Percentiles rank a stretch among this genome's conserved stretches.
Conservation (phyloP, 352 stramenopile species). For the Albugo candida region DNA sequence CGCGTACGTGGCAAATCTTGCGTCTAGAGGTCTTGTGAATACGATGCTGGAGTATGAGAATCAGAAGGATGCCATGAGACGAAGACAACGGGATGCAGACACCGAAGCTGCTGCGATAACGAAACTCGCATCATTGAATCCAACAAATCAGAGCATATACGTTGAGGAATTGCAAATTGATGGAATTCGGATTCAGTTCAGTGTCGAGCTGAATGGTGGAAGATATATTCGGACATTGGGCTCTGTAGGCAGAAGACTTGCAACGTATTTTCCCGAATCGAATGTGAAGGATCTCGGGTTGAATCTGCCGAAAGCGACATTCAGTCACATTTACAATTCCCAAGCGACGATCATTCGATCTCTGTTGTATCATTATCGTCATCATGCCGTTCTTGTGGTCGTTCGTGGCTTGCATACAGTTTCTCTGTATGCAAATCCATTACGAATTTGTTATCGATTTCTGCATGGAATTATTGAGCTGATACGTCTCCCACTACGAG, state of each 20-base stretch:
- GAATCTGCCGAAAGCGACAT: constrained; percentile 65
- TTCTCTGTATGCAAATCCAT: constrained; percentile 74
- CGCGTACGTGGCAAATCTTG: no score
- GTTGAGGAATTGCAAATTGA: constrained; percentile 78
- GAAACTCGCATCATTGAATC: constrained; percentile 7
- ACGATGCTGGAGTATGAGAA: constrained; percentile 5
- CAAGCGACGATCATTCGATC: constrained; percentile 56
- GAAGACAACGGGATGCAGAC: no score
- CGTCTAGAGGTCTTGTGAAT: constrained; percentile 8
- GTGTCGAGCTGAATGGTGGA: constrained; percentile 70
- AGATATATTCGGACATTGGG: constrained; percentile 71
- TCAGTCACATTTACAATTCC: constrained; percentile 67
- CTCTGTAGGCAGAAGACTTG: constrained; percentile 41
- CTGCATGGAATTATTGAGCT: constrained; percentile 68
- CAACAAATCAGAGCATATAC: constrained; percentile 46
- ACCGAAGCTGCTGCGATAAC: constrained; percentile 1
- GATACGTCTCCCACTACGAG: constrained; percentile 50
- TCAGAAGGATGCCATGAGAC: not conserved
- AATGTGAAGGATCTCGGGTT: constrained; percentile 79
- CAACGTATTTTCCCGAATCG: constrained; percentile 72
- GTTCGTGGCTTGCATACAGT: constrained; percentile 70
- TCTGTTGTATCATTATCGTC: constrained; percentile 57
- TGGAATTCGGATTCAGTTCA: constrained; percentile 68
- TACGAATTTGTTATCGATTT: constrained; percentile 72
- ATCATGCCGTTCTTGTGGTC: constrained; percentile 72